A percentile compares a stretch with the other conserved stretches of the same genome.
These are phyloP conservation scores for Corchorus capsularis DNA, from an alignment of 345 rosid species.

Conservation along the genomic window DNA sequence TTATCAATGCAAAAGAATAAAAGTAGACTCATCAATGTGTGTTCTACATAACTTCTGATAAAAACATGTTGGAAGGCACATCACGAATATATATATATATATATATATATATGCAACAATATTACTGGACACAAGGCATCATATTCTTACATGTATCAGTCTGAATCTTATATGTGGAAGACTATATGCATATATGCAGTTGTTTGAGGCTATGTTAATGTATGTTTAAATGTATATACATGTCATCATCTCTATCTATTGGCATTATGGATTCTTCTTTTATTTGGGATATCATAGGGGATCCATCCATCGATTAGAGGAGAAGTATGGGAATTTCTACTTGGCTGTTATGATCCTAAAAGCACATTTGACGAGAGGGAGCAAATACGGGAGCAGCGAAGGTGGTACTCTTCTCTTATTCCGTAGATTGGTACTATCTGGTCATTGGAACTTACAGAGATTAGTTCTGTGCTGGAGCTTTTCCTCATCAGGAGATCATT, in stretches of 20 bases:
- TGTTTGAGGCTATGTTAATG: background rate
- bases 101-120: background rate
- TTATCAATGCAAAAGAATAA: background rate
- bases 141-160: background rate
- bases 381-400: conserved; percentile 66
- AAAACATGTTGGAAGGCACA: background rate
- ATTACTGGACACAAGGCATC: too few relatives aligned
- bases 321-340: conserved; percentile 99
- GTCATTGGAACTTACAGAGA: background rate
- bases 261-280: background rate
- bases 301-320: conserved; percentile 98
- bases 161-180: background rate
- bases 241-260: background rate
- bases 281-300: conserved; percentile 51
- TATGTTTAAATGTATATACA: background rate
- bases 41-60: background rate
- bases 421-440: background rate
- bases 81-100: background rate
- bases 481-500: conserved; percentile 8
- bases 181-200: background rate
- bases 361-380: conserved; percentile 94
- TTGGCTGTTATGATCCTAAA: conserved; percentile 88
- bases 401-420: conserved; percentile 45
- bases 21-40: background rate
- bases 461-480: conserved; percentile 4